Percentiles rank a stretch among this genome's conserved stretches.
phyloP scores from a whole-genome alignment of 2,329 filamentous ascomycete species.

The Hortaea werneckii region DNA sequence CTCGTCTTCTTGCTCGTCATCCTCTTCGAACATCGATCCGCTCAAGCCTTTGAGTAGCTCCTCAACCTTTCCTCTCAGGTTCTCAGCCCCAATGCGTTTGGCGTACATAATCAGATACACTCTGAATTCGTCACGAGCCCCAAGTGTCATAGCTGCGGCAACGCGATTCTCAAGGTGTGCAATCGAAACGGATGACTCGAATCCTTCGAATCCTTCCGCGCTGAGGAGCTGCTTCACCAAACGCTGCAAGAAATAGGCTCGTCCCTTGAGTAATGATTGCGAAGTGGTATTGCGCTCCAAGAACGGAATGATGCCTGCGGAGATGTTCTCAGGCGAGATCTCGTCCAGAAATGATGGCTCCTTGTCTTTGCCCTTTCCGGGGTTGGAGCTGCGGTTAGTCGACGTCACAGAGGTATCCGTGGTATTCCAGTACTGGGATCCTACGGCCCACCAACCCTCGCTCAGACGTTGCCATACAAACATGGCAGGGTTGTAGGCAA shows the following conservation, averaged over 20 bases:
- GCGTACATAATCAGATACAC: conserved; percentile 97
- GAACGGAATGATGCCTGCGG: conserved; percentile 84
- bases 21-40: conserved; percentile 54
- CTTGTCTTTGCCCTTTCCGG: conserved; percentile 25
- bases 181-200: conserved; percentile 84
- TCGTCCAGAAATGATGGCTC: conserved; percentile 42
- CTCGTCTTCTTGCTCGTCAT: conserved; percentile 32
- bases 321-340: conserved; percentile 52
- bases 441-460: conserved; percentile 95
- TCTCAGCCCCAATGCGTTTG: conserved; percentile 86
- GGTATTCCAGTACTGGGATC: conserved; percentile 98
- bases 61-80: conserved; percentile 77
- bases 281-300: conserved; percentile 91
- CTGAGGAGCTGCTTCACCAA: conserved; percentile 83
- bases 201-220: conserved; percentile 81
- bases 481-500: conserved; percentile 76
- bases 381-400: conserved; percentile 57
- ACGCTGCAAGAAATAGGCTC: conserved; percentile 82
- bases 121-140: conserved; percentile 83
- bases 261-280: conserved; percentile 81
- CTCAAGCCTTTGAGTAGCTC: conserved; percentile 77
- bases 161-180: conserved; percentile 92
- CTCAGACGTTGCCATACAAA: conserved; percentile 91
- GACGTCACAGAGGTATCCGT: conserved; percentile 74
- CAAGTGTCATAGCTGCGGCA: conserved; percentile 74